These are phyloP conservation scores for Macrophomina tecta DNA, from an alignment of 2,329 filamentous ascomycete genomes.

Conservation along the genomic window DNA sequence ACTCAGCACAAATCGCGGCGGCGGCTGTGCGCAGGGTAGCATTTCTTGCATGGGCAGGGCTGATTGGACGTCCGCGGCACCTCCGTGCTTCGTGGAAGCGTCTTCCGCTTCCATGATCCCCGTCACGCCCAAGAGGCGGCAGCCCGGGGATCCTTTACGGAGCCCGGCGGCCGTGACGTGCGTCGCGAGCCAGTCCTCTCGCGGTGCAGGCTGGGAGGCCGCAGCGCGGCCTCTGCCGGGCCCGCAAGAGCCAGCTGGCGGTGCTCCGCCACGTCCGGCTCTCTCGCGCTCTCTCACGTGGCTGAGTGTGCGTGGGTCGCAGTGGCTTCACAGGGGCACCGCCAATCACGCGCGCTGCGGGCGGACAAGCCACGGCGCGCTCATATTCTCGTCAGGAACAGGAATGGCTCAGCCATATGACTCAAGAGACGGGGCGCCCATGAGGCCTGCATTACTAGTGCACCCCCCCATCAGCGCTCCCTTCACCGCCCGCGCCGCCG, in stretches of 20 bases:
- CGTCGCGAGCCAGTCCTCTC: conserved; percentile 14
- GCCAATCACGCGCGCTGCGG: conserved; percentile 16
- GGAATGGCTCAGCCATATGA: not conserved
- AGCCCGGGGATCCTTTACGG: conserved; percentile 9
- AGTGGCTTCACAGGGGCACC: not conserved
- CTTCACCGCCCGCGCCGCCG: conserved; percentile 17
- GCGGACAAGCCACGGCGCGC: conserved; percentile 3
- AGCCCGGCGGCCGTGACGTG: conserved; percentile 15
- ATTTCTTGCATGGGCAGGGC: conserved; percentile 18
- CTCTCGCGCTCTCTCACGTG: conserved; percentile 12
- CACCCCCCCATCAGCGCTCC: conserved; percentile 10
- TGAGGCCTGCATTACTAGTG: not conserved
- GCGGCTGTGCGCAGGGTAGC: conserved; percentile 24
- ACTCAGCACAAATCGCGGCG: conserved; percentile 17
- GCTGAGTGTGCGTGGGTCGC: conserved; percentile 11
- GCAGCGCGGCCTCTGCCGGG: not conserved
- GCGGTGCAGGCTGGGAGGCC: not conserved
- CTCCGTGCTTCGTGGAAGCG: conserved; percentile 18
- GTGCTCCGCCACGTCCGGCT: conserved; percentile 2
- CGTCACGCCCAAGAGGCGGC: conserved; percentile 9
- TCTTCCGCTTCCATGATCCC: conserved; percentile 22
- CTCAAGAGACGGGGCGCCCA: not conserved
- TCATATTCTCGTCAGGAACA: conserved; percentile 3
- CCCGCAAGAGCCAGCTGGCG: conserved; percentile 15
- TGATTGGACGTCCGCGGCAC: conserved; percentile 9